These are phyloP conservation scores for Panaeolus papilionaceus DNA, from an alignment of 768 basidiomycete genomes.

Conservation along the genomic window DNA sequence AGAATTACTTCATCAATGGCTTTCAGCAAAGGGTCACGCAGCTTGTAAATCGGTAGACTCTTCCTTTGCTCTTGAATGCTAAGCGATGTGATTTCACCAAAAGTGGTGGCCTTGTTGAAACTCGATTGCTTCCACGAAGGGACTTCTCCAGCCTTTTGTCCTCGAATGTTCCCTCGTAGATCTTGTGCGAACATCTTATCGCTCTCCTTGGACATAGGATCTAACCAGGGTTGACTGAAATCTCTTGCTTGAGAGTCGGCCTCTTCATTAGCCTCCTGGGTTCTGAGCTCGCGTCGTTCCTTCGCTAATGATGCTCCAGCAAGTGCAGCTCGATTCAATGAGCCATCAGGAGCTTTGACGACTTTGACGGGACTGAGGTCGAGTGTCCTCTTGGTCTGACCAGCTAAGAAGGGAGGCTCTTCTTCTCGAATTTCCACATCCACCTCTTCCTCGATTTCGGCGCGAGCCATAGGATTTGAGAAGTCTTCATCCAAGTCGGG, in stretches of 20 bases:
- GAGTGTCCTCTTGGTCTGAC: constrained; percentile 94
- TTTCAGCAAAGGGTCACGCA: constrained; percentile 86
- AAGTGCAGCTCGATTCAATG: constrained; percentile 93
- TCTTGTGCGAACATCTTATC: constrained; percentile 96
- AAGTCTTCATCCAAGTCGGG: constrained; percentile 92
- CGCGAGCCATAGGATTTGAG: constrained; percentile 73
- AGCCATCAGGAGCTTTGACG: constrained; percentile 98
- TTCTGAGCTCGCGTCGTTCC: constrained; percentile 91
- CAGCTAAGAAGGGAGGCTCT: constrained; percentile 94
- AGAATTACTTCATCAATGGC: constrained; percentile 85
- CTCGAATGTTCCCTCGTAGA: constrained; percentile 78
- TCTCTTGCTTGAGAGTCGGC: constrained; percentile 95
- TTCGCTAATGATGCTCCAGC: constrained; percentile 94
- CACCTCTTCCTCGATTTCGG: constrained; percentile 94
- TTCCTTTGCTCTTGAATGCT: constrained; percentile 95
- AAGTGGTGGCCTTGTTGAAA: constrained; percentile 96
- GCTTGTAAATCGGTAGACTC: constrained; percentile 93
- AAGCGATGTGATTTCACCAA: constrained; percentile 88
- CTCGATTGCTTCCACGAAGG: constrained; percentile 92
- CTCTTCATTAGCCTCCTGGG: constrained; percentile 93
- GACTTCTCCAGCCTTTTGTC: constrained; percentile 82
- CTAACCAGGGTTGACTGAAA: constrained; percentile 96
- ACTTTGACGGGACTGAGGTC: constrained; percentile 98
- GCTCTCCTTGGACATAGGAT: constrained; percentile 91
- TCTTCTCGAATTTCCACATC: constrained; percentile 98